phyloP scores from a whole-genome alignment of 1,139 yeast species.

The Zygosaccharomyces sapae region DNA sequence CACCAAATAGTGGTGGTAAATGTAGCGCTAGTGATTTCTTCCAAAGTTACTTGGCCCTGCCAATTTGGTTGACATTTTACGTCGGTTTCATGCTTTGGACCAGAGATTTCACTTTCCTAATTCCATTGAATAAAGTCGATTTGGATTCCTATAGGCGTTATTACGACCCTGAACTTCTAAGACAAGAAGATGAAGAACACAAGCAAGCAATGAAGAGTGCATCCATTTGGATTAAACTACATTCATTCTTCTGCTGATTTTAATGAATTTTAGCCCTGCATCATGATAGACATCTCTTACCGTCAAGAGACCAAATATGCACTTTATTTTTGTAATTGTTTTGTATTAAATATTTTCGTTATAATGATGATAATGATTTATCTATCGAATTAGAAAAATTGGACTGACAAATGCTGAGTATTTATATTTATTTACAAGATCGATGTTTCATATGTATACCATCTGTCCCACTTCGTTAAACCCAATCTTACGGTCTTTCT shows the following conservation, averaged over 20 bases:
- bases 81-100: conserved; percentile 49
- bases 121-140: conserved; percentile 48
- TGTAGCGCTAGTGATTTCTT: conserved; percentile 52
- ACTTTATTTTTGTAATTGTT: not conserved
- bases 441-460: conserved; percentile 39
- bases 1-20: conserved; percentile 47
- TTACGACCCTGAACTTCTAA: conserved; percentile 49
- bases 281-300: not conserved
- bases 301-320: not conserved
- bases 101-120: conserved; percentile 43
- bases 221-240: conserved; percentile 38
- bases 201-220: conserved; percentile 38
- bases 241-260: conserved; percentile 47
- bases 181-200: conserved; percentile 50
- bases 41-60: conserved; percentile 51
- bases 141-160: conserved; percentile 53
- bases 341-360: not conserved
- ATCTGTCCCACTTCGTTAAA: conserved; percentile 69
- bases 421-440: not conserved
- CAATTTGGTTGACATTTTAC: conserved; percentile 48
- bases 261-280: conserved; percentile 1
- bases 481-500: conserved; percentile 76
- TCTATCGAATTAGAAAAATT: not conserved
- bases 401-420: too few relatives aligned
- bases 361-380: not conserved